These are phyloP conservation scores for Tuber microsphaerosporum DNA, from an alignment of 495 filamentous ascomycete species.

Conservation along the genomic window DNA sequence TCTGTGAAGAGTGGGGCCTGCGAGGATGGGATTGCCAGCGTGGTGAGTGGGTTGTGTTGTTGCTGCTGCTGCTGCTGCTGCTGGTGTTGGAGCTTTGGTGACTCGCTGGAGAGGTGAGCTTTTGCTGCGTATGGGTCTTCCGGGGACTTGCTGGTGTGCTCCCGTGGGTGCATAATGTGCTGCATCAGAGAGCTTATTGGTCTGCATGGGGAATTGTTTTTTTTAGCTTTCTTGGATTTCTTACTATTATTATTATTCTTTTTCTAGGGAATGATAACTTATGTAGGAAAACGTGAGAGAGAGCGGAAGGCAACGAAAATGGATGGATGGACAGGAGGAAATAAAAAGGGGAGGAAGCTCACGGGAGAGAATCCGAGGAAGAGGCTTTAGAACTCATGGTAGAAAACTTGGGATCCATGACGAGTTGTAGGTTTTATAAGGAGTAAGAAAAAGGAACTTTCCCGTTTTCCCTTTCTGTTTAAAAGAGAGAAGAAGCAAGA, in stretches of 20 bases:
- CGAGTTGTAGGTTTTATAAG: not conserved
- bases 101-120: not conserved
- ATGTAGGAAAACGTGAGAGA: not conserved
- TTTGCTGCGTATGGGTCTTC: not conserved
- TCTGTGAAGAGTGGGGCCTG: not conserved
- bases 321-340: not conserved
- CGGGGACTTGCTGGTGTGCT: not conserved
- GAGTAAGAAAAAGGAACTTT: not conserved
- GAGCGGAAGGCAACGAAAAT: not conserved
- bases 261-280: not conserved
- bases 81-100: not conserved
- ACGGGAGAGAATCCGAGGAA: slow-evolving; percentile 30
- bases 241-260: not conserved
- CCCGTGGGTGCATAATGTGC: slow-evolving; percentile 30
- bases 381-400: slow-evolving; percentile 26
- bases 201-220: slow-evolving; percentile 17
- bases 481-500: not conserved
- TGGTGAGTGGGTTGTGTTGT: not conserved
- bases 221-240: not conserved
- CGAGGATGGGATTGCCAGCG: not conserved
- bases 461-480: not conserved
- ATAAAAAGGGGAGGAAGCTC: slow-evolving; percentile 10
- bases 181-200: slow-evolving; percentile 33
- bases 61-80: not conserved
- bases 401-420: slow-evolving; percentile 28